These are phyloP conservation scores for Amanita pseudoporphyria DNA, from an alignment of 768 basidiomycete species.

Conservation along the genomic window DNA sequence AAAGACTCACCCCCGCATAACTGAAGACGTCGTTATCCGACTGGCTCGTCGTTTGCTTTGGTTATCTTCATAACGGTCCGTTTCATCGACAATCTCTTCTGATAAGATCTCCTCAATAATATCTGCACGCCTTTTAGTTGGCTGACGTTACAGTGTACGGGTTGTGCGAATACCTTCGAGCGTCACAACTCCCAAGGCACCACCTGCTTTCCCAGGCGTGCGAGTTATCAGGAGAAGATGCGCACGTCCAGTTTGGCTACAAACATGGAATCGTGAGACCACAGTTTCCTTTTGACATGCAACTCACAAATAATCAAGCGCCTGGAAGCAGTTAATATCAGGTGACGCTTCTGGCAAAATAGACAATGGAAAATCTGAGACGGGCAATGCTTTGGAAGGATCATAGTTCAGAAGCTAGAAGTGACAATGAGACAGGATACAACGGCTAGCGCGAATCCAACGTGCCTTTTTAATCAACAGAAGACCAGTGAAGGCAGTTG, in stretches of 20 bases:
- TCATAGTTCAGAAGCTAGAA: slow-evolving; percentile 79
- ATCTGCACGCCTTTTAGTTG: slow-evolving; percentile 27
- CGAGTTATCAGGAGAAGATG: slow-evolving; percentile 82
- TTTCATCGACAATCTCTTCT: slow-evolving; percentile 95
- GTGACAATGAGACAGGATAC: neutral
- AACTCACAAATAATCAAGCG: slow-evolving; percentile 81
- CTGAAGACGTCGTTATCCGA: slow-evolving; percentile 58
- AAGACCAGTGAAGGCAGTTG: slow-evolving; percentile 68
- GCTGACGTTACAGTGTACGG: too few relatives aligned
- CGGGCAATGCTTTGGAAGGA: slow-evolving; percentile 65
- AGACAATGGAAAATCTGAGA: slow-evolving; percentile 66
- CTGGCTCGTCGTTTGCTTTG: slow-evolving; percentile 67
- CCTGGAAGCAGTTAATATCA: slow-evolving; percentile 89
- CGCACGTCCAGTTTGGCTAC: slow-evolving; percentile 86
- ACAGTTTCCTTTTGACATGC: too few relatives aligned
- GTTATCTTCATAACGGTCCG: slow-evolving; percentile 85
- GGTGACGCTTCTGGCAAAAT: slow-evolving; percentile 87
- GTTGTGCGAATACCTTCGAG: slow-evolving; percentile 50
- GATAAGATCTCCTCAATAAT: slow-evolving; percentile 92
- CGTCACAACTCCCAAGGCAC: slow-evolving; percentile 86
- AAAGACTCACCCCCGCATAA: slow-evolving; percentile 65
- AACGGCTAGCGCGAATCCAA: neutral
- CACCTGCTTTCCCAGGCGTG: slow-evolving; percentile 75
- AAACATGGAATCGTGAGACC: neutral
- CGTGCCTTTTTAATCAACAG: slow-evolving; percentile 73